phyloP scores from a whole-genome alignment of 192 early-diverging fungal species.

The Cetraspora pellucida region DNA sequence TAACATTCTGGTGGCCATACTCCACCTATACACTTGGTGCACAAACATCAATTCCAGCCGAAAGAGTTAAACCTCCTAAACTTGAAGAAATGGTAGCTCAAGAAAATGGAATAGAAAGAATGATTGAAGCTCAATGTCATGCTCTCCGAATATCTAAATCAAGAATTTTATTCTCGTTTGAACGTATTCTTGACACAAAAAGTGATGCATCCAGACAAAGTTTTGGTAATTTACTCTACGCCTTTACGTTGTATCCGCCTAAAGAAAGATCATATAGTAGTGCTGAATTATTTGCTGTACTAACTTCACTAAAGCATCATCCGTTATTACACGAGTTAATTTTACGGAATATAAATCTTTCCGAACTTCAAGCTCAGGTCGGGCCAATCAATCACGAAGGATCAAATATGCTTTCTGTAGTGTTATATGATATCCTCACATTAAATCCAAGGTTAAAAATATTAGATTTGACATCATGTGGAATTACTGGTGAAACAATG shows the following conservation, averaged over 20 bases:
- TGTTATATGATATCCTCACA: conserved; percentile 14
- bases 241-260: neutral
- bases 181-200: neutral
- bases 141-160: neutral
- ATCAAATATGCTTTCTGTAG: conserved; percentile 1
- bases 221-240: conserved; percentile 4
- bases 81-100: neutral
- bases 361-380: conserved; percentile 9
- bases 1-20: conserved; percentile 19
- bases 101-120: conserved; percentile 2
- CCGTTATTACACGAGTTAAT: conserved; percentile 22
- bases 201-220: too few species aligned
- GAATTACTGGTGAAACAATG: conserved; percentile 20
- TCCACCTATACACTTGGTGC: neutral
- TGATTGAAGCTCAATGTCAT: conserved; percentile 31
- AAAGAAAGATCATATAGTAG: neutral
- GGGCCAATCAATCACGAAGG: neutral
- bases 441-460: conserved; percentile 18
- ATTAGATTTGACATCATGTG: conserved; percentile 26
- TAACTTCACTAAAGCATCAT: conserved; percentile 24
- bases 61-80: neutral
- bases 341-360: conserved; percentile 10
- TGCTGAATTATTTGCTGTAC: conserved; percentile 1
- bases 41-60: neutral
- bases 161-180: conserved; percentile 8